phyloP scores from a whole-genome alignment of 1,284 basidiomycete species.

The Puccinia brachypodii region DNA sequence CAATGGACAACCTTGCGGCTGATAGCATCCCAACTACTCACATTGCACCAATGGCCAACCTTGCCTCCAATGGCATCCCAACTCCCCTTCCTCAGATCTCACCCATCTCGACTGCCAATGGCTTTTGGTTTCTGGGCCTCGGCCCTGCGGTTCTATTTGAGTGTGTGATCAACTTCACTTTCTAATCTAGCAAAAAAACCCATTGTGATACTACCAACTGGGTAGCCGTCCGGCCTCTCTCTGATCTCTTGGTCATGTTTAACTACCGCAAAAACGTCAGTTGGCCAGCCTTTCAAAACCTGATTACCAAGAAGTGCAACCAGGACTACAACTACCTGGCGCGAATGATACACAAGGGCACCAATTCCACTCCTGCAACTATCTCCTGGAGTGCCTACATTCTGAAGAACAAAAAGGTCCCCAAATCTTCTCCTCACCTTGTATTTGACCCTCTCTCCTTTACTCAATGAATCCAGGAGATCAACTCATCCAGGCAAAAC shows the following conservation, averaged over 20 bases:
- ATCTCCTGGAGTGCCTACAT: constrained; percentile 6
- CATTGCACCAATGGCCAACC: too few species aligned
- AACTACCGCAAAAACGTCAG: neutral
- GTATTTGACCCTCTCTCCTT: neutral
- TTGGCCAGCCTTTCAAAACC: neutral
- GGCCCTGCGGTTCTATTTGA: neutral
- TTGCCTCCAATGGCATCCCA: neutral
- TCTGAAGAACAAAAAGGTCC: neutral
- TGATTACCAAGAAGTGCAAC: neutral
- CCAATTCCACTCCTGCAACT: neutral
- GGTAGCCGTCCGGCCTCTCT: neutral
- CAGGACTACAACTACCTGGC: neutral
- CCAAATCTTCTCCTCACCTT: neutral
- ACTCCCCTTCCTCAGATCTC: neutral
- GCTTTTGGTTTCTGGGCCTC: neutral
- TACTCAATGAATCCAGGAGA: neutral
- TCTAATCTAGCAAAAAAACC: neutral
- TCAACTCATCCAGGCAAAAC: neutral
- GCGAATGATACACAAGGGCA: neutral
- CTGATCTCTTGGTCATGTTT: neutral
- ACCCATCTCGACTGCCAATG: neutral
- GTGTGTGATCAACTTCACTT: neutral
- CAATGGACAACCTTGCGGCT: neutral
- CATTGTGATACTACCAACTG: neutral
- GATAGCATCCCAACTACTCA: neutral